Conservation (phyloP, 2,329 filamentous ascomycete species). For the Clarireedia hainanense region DNA sequence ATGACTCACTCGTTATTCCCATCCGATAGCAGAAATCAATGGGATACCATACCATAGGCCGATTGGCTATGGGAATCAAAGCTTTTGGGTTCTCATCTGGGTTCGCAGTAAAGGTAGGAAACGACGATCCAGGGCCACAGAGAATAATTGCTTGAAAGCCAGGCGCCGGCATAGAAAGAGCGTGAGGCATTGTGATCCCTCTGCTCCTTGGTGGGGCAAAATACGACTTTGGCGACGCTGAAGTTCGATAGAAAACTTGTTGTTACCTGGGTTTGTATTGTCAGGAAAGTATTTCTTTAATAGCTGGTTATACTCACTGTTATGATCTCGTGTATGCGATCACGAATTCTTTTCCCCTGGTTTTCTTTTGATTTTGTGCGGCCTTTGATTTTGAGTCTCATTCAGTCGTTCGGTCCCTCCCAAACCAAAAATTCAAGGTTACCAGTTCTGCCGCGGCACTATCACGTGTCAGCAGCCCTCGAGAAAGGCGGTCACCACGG, state of each 20-base stretch:
- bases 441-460: not conserved
- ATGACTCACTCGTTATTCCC: constrained; percentile 60
- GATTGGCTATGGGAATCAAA: constrained; percentile 72
- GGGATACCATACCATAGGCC: constrained; percentile 86
- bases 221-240: constrained; percentile 1
- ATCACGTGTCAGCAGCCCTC: not conserved
- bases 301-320: no score
- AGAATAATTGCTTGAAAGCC: constrained; percentile 78
- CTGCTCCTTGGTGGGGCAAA: not conserved
- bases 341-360: no score
- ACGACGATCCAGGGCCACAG: constrained; percentile 73
- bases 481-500: not conserved
- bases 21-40: constrained; percentile 79
- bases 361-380: no score
- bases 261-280: not conserved
- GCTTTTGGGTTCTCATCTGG: constrained; percentile 77
- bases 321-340: not conserved
- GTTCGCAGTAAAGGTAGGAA: constrained; percentile 75
- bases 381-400: no score
- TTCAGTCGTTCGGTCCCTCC: not conserved
- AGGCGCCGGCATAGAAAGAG: constrained; percentile 61
- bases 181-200: constrained; percentile 58
- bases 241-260: not conserved
- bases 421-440: not conserved
- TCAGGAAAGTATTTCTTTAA: no score